Base-by-base conservation (phyloP, 2,329 filamentous ascomycete species). In the Microsporum ferrugineum region DNA sequence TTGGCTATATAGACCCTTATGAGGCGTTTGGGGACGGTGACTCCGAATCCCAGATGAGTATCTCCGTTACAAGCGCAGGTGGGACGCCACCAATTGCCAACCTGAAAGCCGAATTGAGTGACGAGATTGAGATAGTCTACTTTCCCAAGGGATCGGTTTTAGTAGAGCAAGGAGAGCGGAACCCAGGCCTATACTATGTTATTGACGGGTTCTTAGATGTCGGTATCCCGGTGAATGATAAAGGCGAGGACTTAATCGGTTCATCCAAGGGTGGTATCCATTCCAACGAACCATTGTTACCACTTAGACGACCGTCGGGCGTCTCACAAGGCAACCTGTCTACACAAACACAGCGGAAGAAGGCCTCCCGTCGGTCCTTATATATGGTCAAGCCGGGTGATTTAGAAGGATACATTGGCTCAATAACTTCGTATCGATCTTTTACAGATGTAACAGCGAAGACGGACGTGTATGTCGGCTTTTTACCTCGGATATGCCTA, bases 371-470 rank as follows among this genome's bases (percentile, higher is more conserved):
- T 29, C 84, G 83, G 66, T 94, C 88, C 56, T 80, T 99, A 0
- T 94, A 91, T 59, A 78, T 97, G 66, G 91, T 96, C 65, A 99
- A 96, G 70, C 94, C 94, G 2, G 94, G 94, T 57, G 91, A 91
- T 0, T 81, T 99, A 39, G 92, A 94, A 59, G 95, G 94, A 0
- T 99, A 99, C 68, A 85, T 97, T 36, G 91, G 94, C 3, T 94
- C 91, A 0, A 87, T 99, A 17, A 96, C 94, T 1, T 96, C 91
- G 0, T 96, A 96, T 71, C 82, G 94, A 31, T 99, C 94, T 0
- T 96, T 97, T 71, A 94, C 96, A 23, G 92, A 97, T 70, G 91
- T 99, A 1, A 88, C 92, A 41, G 95, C 94, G 2, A 97, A 97
- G 76, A 99, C 95, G 0, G 94, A 99, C 74, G 94, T 97, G 1